A percentile compares a stretch with the other conserved stretches of the same genome.
Evolutionary conservation across 306 rosid genomes (phyloP).

Genomic region (Cucurbita maxima): DNA sequence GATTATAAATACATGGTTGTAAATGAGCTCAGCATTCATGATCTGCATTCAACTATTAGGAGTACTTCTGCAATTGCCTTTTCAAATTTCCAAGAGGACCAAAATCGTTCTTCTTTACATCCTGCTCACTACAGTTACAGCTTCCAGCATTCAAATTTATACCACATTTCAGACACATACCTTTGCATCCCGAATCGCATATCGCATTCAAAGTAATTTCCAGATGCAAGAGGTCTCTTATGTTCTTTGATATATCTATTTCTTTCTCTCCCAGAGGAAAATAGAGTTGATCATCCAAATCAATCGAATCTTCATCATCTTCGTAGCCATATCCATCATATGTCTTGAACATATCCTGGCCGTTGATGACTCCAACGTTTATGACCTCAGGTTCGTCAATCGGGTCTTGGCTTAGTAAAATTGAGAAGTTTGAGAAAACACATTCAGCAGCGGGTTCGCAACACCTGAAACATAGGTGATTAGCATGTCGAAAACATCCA

Average conservation of each 20-base stretch:
- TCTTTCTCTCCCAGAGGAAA: slow-evolving; percentile 53
- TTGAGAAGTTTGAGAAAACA: slow-evolving; percentile 61
- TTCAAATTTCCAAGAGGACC: slow-evolving; percentile 65
- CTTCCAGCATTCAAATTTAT: slow-evolving; percentile 42
- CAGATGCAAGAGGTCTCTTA: slow-evolving; percentile 74
- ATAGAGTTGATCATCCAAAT: slow-evolving; percentile 55
- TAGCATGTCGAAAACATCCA: background rate
- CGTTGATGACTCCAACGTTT: slow-evolving; percentile 42
- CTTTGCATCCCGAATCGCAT: slow-evolving; percentile 62
- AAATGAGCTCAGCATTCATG: too few species aligned
- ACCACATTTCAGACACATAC: slow-evolving; percentile 73
- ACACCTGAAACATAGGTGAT: slow-evolving; percentile 41
- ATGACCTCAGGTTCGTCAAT: slow-evolving; percentile 48
- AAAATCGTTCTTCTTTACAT: slow-evolving; percentile 17
- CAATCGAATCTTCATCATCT: slow-evolving; percentile 34
- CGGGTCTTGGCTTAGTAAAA: slow-evolving; percentile 57
- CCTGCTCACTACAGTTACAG: slow-evolving; percentile 49
- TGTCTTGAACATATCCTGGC: slow-evolving; percentile 23
- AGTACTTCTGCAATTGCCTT: slow-evolving; percentile 37
- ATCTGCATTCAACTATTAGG: background rate
- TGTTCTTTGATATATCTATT: slow-evolving; percentile 80
- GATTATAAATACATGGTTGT: too few species aligned
- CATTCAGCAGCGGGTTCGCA: slow-evolving; percentile 50
- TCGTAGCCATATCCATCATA: slow-evolving; percentile 18
- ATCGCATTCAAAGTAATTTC: slow-evolving; percentile 55